These are phyloP conservation scores for Wallacemonas rigidus DNA, from an alignment of 208 protist genomes.

Conservation along the genomic window DNA sequence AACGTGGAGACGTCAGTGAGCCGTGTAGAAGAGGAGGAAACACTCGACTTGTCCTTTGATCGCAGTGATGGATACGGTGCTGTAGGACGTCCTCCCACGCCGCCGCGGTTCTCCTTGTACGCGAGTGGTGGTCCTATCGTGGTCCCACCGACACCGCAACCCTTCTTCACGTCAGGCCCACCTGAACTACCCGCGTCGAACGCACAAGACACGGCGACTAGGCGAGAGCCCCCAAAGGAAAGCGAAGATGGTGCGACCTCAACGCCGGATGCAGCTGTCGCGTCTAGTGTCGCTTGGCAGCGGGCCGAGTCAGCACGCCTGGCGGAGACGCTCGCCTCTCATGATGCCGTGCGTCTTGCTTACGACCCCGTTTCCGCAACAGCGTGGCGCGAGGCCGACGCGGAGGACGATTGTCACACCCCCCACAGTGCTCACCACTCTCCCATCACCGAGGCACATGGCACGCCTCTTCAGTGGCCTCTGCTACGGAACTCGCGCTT, in stretches of 20 bases:
- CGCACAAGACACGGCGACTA: too few species aligned
- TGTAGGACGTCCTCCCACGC: neutral
- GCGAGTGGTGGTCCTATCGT: constrained; percentile 7
- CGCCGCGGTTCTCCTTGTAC: constrained; percentile 7
- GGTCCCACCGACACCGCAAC: constrained; percentile 1
- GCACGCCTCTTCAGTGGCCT: constrained; percentile 22
- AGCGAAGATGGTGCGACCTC: too few species aligned
- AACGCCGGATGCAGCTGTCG: too few species aligned
- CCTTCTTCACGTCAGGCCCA: neutral
- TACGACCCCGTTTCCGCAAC: neutral
- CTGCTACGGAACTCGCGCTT: constrained; percentile 3
- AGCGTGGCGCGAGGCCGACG: neutral
- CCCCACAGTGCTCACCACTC: neutral
- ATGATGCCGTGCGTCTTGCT: constrained; percentile 9
- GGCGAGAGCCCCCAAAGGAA: too few species aligned
- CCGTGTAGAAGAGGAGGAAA: neutral
- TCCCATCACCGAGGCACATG: neutral
- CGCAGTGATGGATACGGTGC: neutral
- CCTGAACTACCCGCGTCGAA: neutral
- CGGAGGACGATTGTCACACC: neutral
- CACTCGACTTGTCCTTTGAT: neutral
- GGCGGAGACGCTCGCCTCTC: constrained; percentile 4
- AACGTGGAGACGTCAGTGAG: neutral
- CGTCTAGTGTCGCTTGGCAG: neutral
- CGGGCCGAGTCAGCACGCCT: neutral